Base-by-base conservation (phyloP, 139 green algal species). In the Mesostigma viride region DNA sequence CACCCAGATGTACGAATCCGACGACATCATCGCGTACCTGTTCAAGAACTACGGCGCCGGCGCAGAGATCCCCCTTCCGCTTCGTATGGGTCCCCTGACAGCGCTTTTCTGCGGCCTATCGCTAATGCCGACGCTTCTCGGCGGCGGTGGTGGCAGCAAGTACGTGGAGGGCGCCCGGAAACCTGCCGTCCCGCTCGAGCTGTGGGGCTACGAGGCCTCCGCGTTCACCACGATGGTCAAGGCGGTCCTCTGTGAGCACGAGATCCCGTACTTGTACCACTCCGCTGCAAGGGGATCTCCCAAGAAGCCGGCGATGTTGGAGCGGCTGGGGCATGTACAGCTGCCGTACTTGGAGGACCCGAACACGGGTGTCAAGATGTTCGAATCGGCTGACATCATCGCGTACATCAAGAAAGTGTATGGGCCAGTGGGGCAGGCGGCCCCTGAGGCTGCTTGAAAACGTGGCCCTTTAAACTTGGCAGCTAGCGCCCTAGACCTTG, bases 11-110 rank as follows among this genome's bases (percentile, higher is more conserved):
- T 81, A 81, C 62, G 75, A 81, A 45, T 73, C 64, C n/a, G 65
- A 73, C 27, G 75, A 73, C 26, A 81, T 81, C 64, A 82, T 81
- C 57, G 32, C 58, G 2, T 81, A 81, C 36, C 58, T 81, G 17
- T 78, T 53, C 3, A 33, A 72, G 3, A 82, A 64, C 1, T 81
- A 82, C 27, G 75, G 73, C 36, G 35, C 4, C 27, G 70, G 67
- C 27, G 44, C 17, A 8, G 35, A 57, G 24, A 33, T 65, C 33
- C 40, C 40, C n/a, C n/a, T n/a, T n/a, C n/a, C n/a, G n/a, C n/a
- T n/a, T n/a, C n/a, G n/a, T n/a, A n/a, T n/a, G n/a, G n/a, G n/a
- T n/a, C n/a, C n/a, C n/a, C n/a, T n/a, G n/a, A n/a, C n/a, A n/a
- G n/a, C n/a, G n/a, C n/a, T n/a, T n/a, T n/a, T n/a, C n/a, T n/a